phyloP scores from a whole-genome alignment of 2,329 filamentous ascomycete species.

The Aspergillus thermomutatus region DNA sequence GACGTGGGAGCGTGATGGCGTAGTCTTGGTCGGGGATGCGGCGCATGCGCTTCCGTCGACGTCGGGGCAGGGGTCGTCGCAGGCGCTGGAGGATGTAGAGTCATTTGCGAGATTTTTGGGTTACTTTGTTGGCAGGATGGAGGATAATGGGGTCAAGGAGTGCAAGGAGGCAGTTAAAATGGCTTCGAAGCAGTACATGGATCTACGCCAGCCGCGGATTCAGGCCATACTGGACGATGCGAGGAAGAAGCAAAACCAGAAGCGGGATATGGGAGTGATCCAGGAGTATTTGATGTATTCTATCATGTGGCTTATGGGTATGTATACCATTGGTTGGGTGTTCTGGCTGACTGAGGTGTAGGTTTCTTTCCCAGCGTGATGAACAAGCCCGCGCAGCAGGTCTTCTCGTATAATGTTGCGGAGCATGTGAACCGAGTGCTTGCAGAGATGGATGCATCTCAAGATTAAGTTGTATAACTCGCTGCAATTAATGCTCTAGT shows the following conservation, averaged over 20 bases:
- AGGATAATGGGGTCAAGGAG: background rate
- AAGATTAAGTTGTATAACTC: background rate
- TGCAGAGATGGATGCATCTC: background rate
- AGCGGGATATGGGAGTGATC: constrained; percentile 31
- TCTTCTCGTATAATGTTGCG: background rate
- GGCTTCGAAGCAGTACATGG: constrained; percentile 31
- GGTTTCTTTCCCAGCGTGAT: background rate
- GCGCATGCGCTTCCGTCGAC: constrained; percentile 55
- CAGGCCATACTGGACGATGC: constrained; percentile 31
- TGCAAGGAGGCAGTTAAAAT: constrained; percentile 21
- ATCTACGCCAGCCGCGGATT: constrained; percentile 34
- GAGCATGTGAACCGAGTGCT: background rate
- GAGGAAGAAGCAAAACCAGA: constrained; percentile 31
- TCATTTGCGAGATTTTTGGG: constrained; percentile 43
- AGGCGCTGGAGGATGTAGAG: constrained; percentile 56
- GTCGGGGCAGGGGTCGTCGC: constrained; percentile 54
- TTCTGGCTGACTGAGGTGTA: background rate
- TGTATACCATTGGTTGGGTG: constrained; percentile 3
- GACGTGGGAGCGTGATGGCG: constrained; percentile 46
- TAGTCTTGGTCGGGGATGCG: constrained; percentile 56
- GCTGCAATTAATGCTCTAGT: no score
- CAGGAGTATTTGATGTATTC: constrained; percentile 39
- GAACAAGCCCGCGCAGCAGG: background rate
- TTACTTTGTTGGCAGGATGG: constrained; percentile 22
- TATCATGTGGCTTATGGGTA: constrained; percentile 35